Evolutionary conservation across 2,329 filamentous ascomycete species (phyloP).

Genomic region (Trichoderma harzianum): DNA sequence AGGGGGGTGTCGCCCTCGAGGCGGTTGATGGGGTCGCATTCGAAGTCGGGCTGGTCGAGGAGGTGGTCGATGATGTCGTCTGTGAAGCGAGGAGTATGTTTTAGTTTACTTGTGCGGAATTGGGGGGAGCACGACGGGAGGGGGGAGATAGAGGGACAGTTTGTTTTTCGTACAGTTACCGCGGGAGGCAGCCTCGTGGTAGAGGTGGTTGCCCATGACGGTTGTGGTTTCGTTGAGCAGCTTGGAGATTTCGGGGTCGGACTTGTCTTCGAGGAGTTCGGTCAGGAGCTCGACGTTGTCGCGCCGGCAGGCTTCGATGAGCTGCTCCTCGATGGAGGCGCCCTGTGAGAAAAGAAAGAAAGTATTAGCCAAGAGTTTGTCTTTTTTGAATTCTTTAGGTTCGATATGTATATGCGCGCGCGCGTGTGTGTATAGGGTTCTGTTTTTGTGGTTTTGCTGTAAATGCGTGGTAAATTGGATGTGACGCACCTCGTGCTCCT

Average conservation of each 20-base stretch:
- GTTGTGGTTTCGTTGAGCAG: constrained; percentile 85
- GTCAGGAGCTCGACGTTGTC: constrained; percentile 85
- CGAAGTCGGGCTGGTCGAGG: constrained; percentile 78
- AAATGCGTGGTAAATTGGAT: background rate
- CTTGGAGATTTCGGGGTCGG: constrained; percentile 63
- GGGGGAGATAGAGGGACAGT: background rate
- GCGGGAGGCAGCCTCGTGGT: constrained; percentile 82
- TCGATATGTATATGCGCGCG: background rate
- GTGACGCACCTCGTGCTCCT: constrained; percentile 24
- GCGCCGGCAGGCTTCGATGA: constrained; percentile 88
- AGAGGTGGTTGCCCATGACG: constrained; percentile 80
- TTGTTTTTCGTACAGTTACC: constrained; percentile 68
- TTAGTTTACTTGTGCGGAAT: background rate
- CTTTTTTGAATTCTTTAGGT: background rate
- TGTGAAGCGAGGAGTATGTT: constrained; percentile 29
- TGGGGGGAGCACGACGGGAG: background rate
- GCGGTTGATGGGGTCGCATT: constrained; percentile 75
- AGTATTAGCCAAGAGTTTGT: background rate
- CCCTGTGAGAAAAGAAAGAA: constrained; percentile 51
- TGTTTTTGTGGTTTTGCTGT: background rate
- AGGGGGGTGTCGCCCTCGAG: constrained; percentile 74
- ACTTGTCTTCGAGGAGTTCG: constrained; percentile 64
- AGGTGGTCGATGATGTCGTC: constrained; percentile 79
- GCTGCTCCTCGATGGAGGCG: constrained; percentile 76
- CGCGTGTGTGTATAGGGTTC: background rate